These are phyloP conservation scores for Holtermannia corniformis DNA, from an alignment of 768 basidiomycete species.

Conservation along the genomic window DNA sequence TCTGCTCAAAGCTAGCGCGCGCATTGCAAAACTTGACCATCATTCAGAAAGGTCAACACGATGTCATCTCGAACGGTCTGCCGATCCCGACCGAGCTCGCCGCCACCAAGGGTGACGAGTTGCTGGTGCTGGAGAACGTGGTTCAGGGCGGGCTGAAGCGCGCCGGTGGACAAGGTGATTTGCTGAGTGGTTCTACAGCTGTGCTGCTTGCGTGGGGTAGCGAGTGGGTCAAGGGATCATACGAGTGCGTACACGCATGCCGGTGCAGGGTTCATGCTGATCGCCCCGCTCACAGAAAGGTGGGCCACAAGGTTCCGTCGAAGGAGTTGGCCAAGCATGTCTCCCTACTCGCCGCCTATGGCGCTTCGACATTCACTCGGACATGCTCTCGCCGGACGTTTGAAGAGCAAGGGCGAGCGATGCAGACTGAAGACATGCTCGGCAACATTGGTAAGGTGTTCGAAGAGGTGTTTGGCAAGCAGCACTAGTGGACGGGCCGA, in stretches of 20 bases:
- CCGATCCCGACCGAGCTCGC: slow-evolving; percentile 25
- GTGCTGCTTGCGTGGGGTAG: slow-evolving; percentile 91
- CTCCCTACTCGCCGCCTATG: slow-evolving; percentile 75
- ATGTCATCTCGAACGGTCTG: slow-evolving; percentile 59
- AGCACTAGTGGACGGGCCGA: background rate
- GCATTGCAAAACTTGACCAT: slow-evolving; percentile 79
- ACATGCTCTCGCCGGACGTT: slow-evolving; percentile 71
- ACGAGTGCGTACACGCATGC: slow-evolving; percentile 50
- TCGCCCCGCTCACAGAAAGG: slow-evolving; percentile 16
- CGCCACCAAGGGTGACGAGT: slow-evolving; percentile 39
- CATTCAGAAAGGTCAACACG: slow-evolving; percentile 72
- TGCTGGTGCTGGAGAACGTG: slow-evolving; percentile 57
- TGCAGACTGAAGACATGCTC: slow-evolving; percentile 71
- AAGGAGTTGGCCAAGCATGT: slow-evolving; percentile 45
- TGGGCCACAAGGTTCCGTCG: slow-evolving; percentile 34
- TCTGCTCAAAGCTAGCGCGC: slow-evolving; percentile 63
- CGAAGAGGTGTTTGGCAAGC: slow-evolving; percentile 55
- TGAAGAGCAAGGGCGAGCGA: slow-evolving; percentile 60
- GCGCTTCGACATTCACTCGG: slow-evolving; percentile 79
- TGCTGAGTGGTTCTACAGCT: slow-evolving; percentile 77
- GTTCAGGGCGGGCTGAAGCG: slow-evolving; percentile 74
- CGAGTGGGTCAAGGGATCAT: slow-evolving; percentile 77
- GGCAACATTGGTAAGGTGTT: slow-evolving; percentile 57
- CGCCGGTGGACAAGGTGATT: slow-evolving; percentile 94
- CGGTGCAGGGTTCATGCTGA: background rate